These are phyloP conservation scores for Erythrophleum ivorense DNA, from an alignment of 331 rosid genomes.

Conservation along the genomic window DNA sequence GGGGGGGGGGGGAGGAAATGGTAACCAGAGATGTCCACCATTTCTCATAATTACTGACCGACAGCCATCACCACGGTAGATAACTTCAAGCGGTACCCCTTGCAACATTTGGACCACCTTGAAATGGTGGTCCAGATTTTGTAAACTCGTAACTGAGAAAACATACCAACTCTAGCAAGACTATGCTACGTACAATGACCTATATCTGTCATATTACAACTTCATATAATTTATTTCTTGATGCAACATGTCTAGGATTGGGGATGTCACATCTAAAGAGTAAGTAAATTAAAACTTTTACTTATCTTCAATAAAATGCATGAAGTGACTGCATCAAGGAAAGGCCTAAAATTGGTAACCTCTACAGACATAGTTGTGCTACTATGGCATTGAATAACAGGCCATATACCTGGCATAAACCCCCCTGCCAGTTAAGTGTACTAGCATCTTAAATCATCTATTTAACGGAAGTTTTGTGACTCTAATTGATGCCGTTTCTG, in stretches of 20 bases:
- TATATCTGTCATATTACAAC: slow-evolving; percentile 1
- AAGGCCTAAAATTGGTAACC: neutral
- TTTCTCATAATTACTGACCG: slow-evolving; percentile 28
- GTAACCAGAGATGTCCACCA: neutral
- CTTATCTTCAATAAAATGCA: neutral
- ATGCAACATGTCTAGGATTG: slow-evolving; percentile 17
- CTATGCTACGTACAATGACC: slow-evolving; percentile 16
- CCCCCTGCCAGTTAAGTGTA: neutral
- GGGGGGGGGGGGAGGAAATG: neutral
- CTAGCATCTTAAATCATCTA: neutral
- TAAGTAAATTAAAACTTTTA: neutral
- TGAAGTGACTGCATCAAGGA: slow-evolving; percentile 16
- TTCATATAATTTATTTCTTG: slow-evolving; percentile 24
- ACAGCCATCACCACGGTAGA: slow-evolving; percentile 19
- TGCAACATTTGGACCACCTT: slow-evolving; percentile 40
- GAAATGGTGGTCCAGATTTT: slow-evolving; percentile 31
- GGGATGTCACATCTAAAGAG: slow-evolving; percentile 23
- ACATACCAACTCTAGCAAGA: slow-evolving; percentile 35
- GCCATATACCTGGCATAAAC: neutral
- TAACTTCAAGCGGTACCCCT: slow-evolving; percentile 25
- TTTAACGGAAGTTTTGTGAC: neutral
- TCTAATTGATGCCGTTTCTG: neutral
- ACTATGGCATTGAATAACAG: neutral
- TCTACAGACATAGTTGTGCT: neutral
- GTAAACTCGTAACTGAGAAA: slow-evolving; percentile 22